Conservation (phyloP, 192 early-diverging fungal species). For the Fimicolochytrium jonesii region DNA sequence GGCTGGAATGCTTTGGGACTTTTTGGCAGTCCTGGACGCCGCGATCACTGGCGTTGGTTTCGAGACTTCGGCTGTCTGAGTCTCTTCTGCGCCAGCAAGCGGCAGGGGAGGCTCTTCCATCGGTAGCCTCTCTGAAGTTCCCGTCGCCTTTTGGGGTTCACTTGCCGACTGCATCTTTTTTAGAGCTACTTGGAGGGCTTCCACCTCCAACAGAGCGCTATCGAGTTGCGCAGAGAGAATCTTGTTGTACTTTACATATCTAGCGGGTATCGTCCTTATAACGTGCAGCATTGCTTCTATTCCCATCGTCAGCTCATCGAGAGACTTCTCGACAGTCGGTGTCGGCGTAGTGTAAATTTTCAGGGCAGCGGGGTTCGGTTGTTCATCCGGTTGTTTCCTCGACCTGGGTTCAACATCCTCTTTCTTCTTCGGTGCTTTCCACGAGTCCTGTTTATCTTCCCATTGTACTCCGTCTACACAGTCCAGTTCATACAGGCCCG, state of each 20-base stretch:
- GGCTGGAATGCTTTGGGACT: neutral
- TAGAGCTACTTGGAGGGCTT: neutral
- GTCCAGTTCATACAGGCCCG: slow-evolving; percentile 16
- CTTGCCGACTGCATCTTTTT: neutral
- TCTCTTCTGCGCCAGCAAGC: neutral
- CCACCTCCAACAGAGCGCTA: slow-evolving; percentile 8
- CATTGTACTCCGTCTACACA: slow-evolving; percentile 3
- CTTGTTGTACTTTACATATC: slow-evolving; percentile 34
- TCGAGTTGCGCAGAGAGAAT: slow-evolving; percentile 19
- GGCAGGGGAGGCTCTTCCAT: neutral
- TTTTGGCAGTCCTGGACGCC: neutral
- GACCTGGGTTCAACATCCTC: neutral
- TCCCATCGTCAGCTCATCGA: slow-evolving; percentile 16
- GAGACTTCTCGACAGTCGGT: neutral
- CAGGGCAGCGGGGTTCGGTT: no score
- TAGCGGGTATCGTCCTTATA: slow-evolving; percentile 22
- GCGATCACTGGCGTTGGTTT: neutral
- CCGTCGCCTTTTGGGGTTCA: no score
- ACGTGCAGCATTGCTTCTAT: slow-evolving; percentile 24
- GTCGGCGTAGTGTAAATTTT: neutral
- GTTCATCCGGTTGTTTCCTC: neutral
- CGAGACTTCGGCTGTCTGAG: neutral
- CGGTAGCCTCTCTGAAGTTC: neutral
- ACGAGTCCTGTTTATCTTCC: slow-evolving; percentile 6
- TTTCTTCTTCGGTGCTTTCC: neutral